Evolutionary conservation across 331 rosid species (phyloP).

Genomic region (Pyrus hybrid): DNA sequence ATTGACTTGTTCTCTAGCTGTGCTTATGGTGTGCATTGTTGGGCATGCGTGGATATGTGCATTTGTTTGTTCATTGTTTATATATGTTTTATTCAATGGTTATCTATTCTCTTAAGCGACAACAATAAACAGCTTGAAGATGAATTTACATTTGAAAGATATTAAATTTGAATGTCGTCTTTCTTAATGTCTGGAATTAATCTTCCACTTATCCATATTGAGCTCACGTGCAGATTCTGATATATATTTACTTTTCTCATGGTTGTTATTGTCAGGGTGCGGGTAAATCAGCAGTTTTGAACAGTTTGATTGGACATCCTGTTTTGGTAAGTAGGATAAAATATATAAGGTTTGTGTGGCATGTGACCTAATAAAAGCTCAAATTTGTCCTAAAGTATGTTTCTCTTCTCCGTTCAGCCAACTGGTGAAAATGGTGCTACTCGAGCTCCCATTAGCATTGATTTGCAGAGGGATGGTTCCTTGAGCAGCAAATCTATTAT

Average conservation of each 20-base stretch:
- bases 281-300: constrained; percentile 84
- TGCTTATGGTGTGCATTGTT: not conserved
- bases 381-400: not conserved
- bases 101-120: not conserved
- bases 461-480: constrained; percentile 66
- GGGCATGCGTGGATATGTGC: not conserved
- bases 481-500: constrained; percentile 78
- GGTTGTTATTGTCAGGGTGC: constrained; percentile 59
- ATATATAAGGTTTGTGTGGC: not conserved
- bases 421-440: constrained; percentile 98
- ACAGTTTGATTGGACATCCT: constrained; percentile 94
- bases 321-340: constrained; percentile 55
- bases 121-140: not conserved
- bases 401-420: constrained; percentile 44
- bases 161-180: not conserved
- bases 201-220: not conserved
- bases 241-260: not conserved
- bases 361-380: not conserved
- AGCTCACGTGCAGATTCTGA: not conserved
- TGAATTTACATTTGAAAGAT: not conserved
- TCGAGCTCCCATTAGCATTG: constrained; percentile 88
- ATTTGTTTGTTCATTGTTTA: not conserved
- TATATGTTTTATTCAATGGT: not conserved
- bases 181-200: not conserved
- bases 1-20: not conserved